Percentiles rank a stretch among this genome's conserved stretches.
Conservation (phyloP, 805 yeast genomes). For the Starmera pachycereana region DNA sequence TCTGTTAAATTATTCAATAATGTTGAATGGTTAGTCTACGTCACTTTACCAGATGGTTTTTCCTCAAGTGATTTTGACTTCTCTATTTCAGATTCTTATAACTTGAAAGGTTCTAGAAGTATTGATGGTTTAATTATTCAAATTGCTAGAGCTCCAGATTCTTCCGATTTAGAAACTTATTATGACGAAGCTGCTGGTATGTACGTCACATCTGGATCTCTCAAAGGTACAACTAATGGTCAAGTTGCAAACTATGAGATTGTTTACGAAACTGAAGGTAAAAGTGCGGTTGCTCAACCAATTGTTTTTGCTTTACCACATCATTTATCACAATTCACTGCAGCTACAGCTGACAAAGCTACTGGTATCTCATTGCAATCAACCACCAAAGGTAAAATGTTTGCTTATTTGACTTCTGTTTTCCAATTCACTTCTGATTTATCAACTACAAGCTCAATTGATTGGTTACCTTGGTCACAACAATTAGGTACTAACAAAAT, state of each 20-base stretch:
- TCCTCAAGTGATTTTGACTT: slow-evolving; percentile 22
- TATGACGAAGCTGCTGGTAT: slow-evolving; percentile 65
- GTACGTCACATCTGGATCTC: slow-evolving; percentile 40
- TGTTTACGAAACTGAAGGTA: slow-evolving; percentile 38
- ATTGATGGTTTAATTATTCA: slow-evolving; percentile 35
- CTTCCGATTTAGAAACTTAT: slow-evolving; percentile 24
- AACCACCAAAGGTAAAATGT: slow-evolving; percentile 42
- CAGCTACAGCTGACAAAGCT: slow-evolving; percentile 17
- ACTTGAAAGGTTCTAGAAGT: slow-evolving; percentile 26
- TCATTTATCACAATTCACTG: slow-evolving; percentile 30
- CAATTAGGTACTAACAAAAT: slow-evolving; percentile 21
- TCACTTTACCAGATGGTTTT: slow-evolving; percentile 26
- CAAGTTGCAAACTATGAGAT: slow-evolving; percentile 36
- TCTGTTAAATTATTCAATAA: slow-evolving; percentile 36
- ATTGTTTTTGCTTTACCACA: slow-evolving; percentile 46
- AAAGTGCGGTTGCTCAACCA: slow-evolving; percentile 34
- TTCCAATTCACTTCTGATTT: slow-evolving; percentile 27
- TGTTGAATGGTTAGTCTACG: slow-evolving; percentile 42
- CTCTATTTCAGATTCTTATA: slow-evolving; percentile 21
- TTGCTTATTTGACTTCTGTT: slow-evolving; percentile 30
- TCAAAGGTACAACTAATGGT: slow-evolving; percentile 38
- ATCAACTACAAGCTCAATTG: slow-evolving; percentile 25
- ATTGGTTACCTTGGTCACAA: slow-evolving; percentile 34
- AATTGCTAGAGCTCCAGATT: slow-evolving; percentile 36
- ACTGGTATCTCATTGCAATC: slow-evolving; percentile 36